Evolutionary conservation across 1,139 yeast species (phyloP), one percentile per base, ranked within the genome.

Genomic region (Candida sp.): DNA sequence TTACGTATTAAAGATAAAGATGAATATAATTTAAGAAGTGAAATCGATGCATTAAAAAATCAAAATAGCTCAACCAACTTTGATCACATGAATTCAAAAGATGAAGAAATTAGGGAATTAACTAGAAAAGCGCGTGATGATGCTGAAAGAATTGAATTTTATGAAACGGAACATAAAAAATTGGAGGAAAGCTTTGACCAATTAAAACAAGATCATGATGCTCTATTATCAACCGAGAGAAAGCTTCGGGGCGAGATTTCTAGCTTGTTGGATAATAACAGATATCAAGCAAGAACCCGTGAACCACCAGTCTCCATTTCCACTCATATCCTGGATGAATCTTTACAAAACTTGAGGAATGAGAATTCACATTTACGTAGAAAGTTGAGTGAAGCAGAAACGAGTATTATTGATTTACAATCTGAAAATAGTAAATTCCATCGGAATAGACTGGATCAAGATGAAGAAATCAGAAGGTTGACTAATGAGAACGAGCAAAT

Each of bases 131-230:
- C 6, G 11, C 34, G 34, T n/a, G 34, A 32, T n/a, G 19, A 32
- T 12, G 11, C 6, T 5, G 34, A 64, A 22, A 59, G 57, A 32
- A 50, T 66, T 7, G 48, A 49, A 6, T 63, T 51, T 44, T 64
- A 61, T 43, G 70, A 65, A 41, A 47, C 49, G 8, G 70, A 66
- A 42, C 64, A 61, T 43, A 60, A 50, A 11, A 46, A 47, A 3
- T 37, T 57, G 22, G 49, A 48, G 40, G 47, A 35, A 4, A 50
- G 48, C 29, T 40, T 52, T 7, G 40, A 42, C 2, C 44, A 38
- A 9, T 44, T 49, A 11, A 32, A n/a, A 32, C 6, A 11, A 11
- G 19, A 32, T 11, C 53, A 56, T 8, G 40, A 32, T 5, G 3
- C 22, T 5, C 9, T 23, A 21, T 15, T 34, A 6, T 7, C 33